Base-by-base conservation (phyloP, 371 early-diverging fungal species). In the Blastocladiella emersonii region DNA sequence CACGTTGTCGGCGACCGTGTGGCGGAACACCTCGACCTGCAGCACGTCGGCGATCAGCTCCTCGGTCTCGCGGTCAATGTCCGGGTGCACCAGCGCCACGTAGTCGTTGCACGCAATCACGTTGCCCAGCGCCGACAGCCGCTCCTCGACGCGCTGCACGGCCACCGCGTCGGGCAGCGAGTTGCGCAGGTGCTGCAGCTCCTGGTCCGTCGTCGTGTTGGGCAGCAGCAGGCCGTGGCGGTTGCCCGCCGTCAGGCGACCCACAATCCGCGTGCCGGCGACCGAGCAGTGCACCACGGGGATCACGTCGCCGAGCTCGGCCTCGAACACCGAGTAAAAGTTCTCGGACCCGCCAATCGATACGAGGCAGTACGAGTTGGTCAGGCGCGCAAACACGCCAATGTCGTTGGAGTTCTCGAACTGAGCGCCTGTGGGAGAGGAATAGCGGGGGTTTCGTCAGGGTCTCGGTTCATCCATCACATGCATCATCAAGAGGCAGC, bases 101-200 rank as follows among this genome's bases (percentile, higher is more conserved):
- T 98, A 92, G 74, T 99, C 99, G 74, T 99, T 99, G 82, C 99
- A 99, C 17, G 98, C 92, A 76, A 99, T 93, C 35, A 98, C 96
- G 74, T 99, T 99, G 65, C 99, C 99, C 37, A 99, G 79, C 8
- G 99, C 99, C 43, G 98, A 98, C 30, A 98, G 79, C 61, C 99
- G 87, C 78, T 99, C 99, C 71, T 98, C 98, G 17, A 99, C 89
- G 64, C 99, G 85, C 76, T 95, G 95, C 65, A 99, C 93, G 36
- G 84, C 85, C 25, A 99, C 91, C 41, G 80, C 72, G 39, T 99
- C 99, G 17, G 99, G 99, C 15, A 99, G 82, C 27, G 95, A 88
- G 78, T 99, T 98, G 65, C 99, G 85, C 57, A 99, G 74, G 71
- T 99, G 98, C 76, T 95, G 94, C 43, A 99, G 86, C 77, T 99